Conservation (phyloP, 495 filamentous ascomycete genomes). For the Saxispiralis lemnorum region DNA sequence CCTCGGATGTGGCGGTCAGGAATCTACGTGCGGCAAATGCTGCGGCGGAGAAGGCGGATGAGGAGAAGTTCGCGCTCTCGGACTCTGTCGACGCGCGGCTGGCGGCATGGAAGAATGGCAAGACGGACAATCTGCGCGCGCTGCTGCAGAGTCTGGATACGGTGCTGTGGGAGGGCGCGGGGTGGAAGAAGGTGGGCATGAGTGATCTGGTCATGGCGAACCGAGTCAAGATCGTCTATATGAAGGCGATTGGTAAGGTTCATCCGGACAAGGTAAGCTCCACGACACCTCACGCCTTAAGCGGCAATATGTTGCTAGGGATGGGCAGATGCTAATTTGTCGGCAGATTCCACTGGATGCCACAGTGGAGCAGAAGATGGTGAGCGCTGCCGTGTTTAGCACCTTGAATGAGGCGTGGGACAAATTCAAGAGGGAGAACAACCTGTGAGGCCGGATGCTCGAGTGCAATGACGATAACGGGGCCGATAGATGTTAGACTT, state of each 20-base stretch:
- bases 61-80: conserved; percentile 76
- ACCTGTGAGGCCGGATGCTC: conserved; percentile 32
- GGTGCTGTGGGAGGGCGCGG: conserved; percentile 78
- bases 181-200: conserved; percentile 94
- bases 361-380: conserved; percentile 87
- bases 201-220: conserved; percentile 73
- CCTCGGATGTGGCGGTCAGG: conserved; percentile 46
- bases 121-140: conserved; percentile 81
- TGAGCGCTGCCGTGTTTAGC: conserved; percentile 76
- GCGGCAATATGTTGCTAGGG: too few species aligned
- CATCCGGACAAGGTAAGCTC: conserved; percentile 92
- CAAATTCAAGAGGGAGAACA: conserved; percentile 86
- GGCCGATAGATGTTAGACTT: background rate
- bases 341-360: conserved; percentile 65
- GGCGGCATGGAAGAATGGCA: conserved; percentile 64
- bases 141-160: conserved; percentile 72
- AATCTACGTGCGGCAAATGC: conserved; percentile 65
- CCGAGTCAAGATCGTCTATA: conserved; percentile 92
- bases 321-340: background rate
- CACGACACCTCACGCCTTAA: too few species aligned
- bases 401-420: conserved; percentile 97
- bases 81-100: conserved; percentile 69
- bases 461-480: background rate
- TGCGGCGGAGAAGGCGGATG: conserved; percentile 64
- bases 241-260: conserved; percentile 97